Base-by-base conservation (phyloP, 345 rosid species). In the Eucalyptus brandiana region DNA sequence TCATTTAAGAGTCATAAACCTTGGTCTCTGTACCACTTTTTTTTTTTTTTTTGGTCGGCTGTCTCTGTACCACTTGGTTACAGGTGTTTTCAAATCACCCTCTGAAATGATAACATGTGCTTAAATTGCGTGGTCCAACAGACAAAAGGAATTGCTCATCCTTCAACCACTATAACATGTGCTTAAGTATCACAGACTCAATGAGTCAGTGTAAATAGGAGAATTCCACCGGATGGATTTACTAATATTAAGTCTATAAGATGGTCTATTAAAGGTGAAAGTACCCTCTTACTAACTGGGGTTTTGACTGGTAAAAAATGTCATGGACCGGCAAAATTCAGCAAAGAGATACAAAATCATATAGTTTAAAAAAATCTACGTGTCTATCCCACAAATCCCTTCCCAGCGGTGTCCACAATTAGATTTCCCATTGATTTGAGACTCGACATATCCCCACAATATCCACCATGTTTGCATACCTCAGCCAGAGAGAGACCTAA, bases 401-500 rank as follows among this genome's bases (percentile, higher is more conserved):
- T 76, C 83, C 83, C 28, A 76, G 28, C 8, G 47, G 16, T 76
- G 47, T 21, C 83, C 47, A 76, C 47, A 5, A 9, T 69, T 69
- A 34, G 44, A 69, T 69, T 18, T 69, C 45, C 47, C 28, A 37
- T 76, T 40, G 47, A 76, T 76, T 76, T 37, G 83, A 76, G 47
- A 21, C 47, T 40, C 47, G 6, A 76, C 47, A 76, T 76, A 37
- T 76, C 45, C 44, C 47, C 45, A 58, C 19, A 87, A 40, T 30
- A 45, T 86, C 34, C 19, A 80, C 88, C 72, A 21, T 76, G 83
- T 76, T 40, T 21, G 30, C 83, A 40, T 90, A 95, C 99, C 94
- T 95, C 94, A 30, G 96, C 94, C 32, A 94, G 90, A 81, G 98
- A 93, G 62, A 97, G 98, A 87, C 90, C 89, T 42, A 97, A 90